Evolutionary conservation across 139 green algal species (phyloP).

Genomic region (Chlamydomonas sp.): DNA sequence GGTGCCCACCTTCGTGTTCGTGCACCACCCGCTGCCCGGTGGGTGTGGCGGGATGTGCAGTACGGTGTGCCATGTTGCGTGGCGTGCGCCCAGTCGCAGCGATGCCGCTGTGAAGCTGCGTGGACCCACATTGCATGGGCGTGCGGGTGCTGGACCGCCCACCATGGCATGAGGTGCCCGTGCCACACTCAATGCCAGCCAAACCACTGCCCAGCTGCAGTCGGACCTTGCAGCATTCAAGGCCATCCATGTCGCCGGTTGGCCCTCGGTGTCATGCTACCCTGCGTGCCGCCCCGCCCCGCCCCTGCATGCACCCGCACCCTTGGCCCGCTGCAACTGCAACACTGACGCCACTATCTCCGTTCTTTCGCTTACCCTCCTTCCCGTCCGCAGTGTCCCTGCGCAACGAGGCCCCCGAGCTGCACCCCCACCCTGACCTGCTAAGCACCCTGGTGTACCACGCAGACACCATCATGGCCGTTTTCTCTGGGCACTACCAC

Average conservation of each 20-base stretch:
- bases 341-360: background rate
- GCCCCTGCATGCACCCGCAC: background rate
- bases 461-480: background rate
- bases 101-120: no score
- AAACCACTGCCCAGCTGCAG: no score
- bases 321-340: background rate
- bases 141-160: no score
- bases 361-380: background rate
- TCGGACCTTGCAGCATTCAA: no score
- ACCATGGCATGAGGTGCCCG: no score
- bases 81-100: no score
- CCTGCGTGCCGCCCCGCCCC: no score
- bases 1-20: conserved; percentile 20
- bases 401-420: conserved; percentile 9
- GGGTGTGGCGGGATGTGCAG: background rate
- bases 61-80: no score
- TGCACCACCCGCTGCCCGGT: conserved; percentile 31
- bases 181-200: no score
- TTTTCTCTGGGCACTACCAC: conserved; percentile 40
- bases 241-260: no score
- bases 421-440: conserved; percentile 8
- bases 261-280: no score
- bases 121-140: no score
- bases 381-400: background rate
- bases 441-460: conserved; percentile 10